phyloP scores from a whole-genome alignment of 2,329 filamentous ascomycete genomes.

The Talaromyces islandicus region DNA sequence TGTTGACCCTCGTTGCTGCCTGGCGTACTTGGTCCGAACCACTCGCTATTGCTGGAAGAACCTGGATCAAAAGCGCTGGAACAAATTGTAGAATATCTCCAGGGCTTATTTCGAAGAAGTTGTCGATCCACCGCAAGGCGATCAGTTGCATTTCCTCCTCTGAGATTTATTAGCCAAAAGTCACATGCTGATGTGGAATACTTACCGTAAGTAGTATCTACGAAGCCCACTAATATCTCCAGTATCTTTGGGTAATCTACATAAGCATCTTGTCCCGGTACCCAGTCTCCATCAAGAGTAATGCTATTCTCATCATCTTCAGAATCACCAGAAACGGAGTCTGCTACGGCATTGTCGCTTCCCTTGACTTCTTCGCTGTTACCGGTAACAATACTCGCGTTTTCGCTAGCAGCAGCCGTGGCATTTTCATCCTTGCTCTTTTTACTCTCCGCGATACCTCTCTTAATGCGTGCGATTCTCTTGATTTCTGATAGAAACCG shows the following conservation, averaged over 20 bases:
- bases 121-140: constrained; percentile 89
- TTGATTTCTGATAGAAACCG: constrained; percentile 91
- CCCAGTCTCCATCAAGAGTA: constrained; percentile 84
- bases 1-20: constrained; percentile 84
- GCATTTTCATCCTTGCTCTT: constrained; percentile 62
- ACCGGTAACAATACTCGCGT: constrained; percentile 53
- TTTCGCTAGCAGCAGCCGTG: constrained; percentile 64
- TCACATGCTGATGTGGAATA: neutral
- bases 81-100: constrained; percentile 95
- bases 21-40: constrained; percentile 82
- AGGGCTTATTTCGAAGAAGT: constrained; percentile 93
- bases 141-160: constrained; percentile 91
- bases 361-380: constrained; percentile 32
- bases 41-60: constrained; percentile 90
- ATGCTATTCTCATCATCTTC: constrained; percentile 44
- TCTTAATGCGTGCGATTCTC: constrained; percentile 86
- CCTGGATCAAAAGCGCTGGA: constrained; percentile 81
- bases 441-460: constrained; percentile 80
- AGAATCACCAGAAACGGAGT: constrained; percentile 42
- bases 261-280: constrained; percentile 93
- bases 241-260: constrained; percentile 89
- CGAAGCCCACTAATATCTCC: constrained; percentile 81
- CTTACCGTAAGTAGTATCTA: constrained; percentile 72
- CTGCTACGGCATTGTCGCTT: constrained; percentile 52
- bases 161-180: constrained; percentile 27